Conservation (phyloP, 2,329 filamentous ascomycete genomes). For the Calonectria ilicicola region DNA sequence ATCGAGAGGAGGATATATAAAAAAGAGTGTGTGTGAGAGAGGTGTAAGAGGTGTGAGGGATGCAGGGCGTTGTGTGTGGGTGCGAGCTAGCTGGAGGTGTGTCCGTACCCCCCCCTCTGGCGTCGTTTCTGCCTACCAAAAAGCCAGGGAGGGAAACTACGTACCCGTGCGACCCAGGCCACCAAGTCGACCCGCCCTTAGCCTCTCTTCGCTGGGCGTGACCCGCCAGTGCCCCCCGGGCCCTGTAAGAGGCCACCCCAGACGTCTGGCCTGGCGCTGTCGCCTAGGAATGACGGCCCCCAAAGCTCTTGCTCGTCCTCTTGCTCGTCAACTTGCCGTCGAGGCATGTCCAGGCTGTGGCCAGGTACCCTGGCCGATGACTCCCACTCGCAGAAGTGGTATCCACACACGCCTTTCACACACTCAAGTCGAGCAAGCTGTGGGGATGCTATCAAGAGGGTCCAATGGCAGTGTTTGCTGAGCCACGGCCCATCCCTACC, state of each 20-base stretch:
- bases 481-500: slow-evolving; percentile 10
- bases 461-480: slow-evolving; percentile 23
- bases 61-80: slow-evolving; percentile 6
- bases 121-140: slow-evolving; percentile 44
- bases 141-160: slow-evolving; percentile 9
- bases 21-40: slow-evolving; percentile 13
- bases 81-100: slow-evolving; percentile 12
- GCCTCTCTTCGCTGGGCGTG: background rate
- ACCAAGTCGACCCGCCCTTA: slow-evolving; percentile 15
- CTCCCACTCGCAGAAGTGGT: slow-evolving; percentile 29
- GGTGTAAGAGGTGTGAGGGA: slow-evolving; percentile 10
- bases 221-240: slow-evolving; percentile 6
- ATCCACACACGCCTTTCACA: slow-evolving; percentile 6
- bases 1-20: slow-evolving; percentile 38
- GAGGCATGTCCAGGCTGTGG: background rate
- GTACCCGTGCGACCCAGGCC: slow-evolving; percentile 7
- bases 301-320: slow-evolving; percentile 14
- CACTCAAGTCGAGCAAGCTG: background rate
- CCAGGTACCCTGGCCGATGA: slow-evolving; percentile 36
- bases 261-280: background rate
- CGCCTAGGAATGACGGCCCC: slow-evolving; percentile 17
- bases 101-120: background rate
- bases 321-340: slow-evolving; percentile 10
- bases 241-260: slow-evolving; percentile 4
- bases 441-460: background rate